phyloP scores from a whole-genome alignment of 306 rosid species.

The Senna tora region DNA sequence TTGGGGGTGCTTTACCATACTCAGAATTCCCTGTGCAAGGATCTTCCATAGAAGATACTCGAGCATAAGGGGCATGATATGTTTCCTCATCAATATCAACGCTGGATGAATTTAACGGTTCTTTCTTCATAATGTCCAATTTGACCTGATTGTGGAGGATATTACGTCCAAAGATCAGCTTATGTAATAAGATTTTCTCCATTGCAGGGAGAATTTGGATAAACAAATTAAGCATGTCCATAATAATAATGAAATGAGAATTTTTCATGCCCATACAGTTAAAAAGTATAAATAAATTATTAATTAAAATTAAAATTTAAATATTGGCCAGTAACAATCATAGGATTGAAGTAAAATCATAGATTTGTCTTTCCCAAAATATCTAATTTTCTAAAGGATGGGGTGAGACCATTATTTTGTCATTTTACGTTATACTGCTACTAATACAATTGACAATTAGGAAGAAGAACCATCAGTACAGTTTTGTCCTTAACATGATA shows the following conservation, averaged over 20 bases:
- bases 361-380: slow-evolving; percentile 13
- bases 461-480: slow-evolving; percentile 7
- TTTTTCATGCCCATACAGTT: slow-evolving; percentile 14
- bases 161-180: slow-evolving; percentile 29
- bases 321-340: slow-evolving; percentile 20
- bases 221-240: slow-evolving; percentile 1
- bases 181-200: slow-evolving; percentile 19
- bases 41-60: slow-evolving; percentile 82
- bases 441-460: background rate
- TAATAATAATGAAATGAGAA: slow-evolving; percentile 22
- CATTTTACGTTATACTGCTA: background rate
- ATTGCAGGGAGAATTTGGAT: slow-evolving; percentile 28
- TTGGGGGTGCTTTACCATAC: slow-evolving; percentile 63
- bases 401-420: background rate
- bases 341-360: background rate
- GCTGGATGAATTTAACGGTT: slow-evolving; percentile 51
- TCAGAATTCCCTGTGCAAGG: slow-evolving; percentile 72
- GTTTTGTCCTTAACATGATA: slow-evolving; percentile 7
- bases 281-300: slow-evolving; percentile 9
- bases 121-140: slow-evolving; percentile 46
- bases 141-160: slow-evolving; percentile 52
- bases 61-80: slow-evolving; percentile 74
- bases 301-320: slow-evolving; percentile 20
- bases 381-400: slow-evolving; percentile 21
- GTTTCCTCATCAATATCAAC: slow-evolving; percentile 42